phyloP scores from a whole-genome alignment of 768 basidiomycete species.

The Amanita fuliginea region DNA sequence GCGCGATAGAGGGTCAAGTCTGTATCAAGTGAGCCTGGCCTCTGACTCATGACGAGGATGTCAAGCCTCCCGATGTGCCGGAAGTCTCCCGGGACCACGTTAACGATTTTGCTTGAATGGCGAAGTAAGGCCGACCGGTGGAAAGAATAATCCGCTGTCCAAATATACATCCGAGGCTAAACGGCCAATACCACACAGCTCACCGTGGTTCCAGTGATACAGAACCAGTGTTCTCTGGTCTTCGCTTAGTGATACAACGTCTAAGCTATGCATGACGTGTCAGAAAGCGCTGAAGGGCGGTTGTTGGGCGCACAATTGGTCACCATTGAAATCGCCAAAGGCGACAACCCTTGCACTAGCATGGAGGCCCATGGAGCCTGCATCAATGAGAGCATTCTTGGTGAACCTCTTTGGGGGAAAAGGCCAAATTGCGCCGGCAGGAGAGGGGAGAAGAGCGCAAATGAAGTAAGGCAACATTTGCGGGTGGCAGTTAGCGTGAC shows the following conservation, averaged over 20 bases:
- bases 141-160: slow-evolving; percentile 50
- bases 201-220: slow-evolving; percentile 78
- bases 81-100: slow-evolving; percentile 90
- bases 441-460: slow-evolving; percentile 1
- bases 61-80: slow-evolving; percentile 89
- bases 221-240: slow-evolving; percentile 71
- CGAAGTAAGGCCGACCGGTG: slow-evolving; percentile 36
- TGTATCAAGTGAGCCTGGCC: slow-evolving; percentile 34
- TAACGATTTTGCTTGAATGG: slow-evolving; percentile 50
- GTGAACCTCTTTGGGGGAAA: slow-evolving; percentile 81
- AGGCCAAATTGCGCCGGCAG: slow-evolving; percentile 51
- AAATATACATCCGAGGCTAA: slow-evolving; percentile 1
- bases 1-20: slow-evolving; percentile 68
- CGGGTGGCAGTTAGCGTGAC: neutral
- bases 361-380: slow-evolving; percentile 71
- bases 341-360: slow-evolving; percentile 70
- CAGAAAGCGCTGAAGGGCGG: neutral
- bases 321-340: slow-evolving; percentile 92
- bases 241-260: slow-evolving; percentile 64
- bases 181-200: slow-evolving; percentile 9
- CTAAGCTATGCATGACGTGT: slow-evolving; percentile 40
- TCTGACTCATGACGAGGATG: slow-evolving; percentile 75
- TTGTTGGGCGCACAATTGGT: slow-evolving; percentile 70
- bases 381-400: slow-evolving; percentile 68
- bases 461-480: neutral